Base-by-base conservation (phyloP, 2,329 filamentous ascomycete genomes). In the Diaporthe velutina region DNA sequence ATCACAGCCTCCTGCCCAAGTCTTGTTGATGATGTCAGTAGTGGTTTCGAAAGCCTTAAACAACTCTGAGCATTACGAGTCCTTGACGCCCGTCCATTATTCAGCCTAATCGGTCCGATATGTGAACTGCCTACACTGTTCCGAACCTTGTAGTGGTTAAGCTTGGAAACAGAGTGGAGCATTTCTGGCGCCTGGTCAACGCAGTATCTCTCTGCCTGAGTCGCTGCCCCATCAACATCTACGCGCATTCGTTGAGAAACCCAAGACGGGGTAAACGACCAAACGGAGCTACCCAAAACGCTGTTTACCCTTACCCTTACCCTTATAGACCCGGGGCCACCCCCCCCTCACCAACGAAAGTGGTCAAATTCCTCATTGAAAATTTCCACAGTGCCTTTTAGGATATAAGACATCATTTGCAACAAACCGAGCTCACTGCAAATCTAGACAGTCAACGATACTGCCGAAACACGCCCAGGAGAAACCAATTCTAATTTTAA, bases 1-100 rank as follows among this genome's bases (percentile, higher is more conserved):
- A 72, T 33, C 30, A 50, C 28, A 64, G 42, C 57, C 45, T 64
- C 55, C 33, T 72, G 17, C 40, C 28, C 48, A 54, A 42, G 45
- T 28, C 35, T 60, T 50, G 42, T 48, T 42, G 9, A 61, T 71
- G 55, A 72, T 72, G 70, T 72, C 70, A 72, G 57, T 33, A n/a
- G 54, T 13, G 19, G 64, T 67, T 33, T 40, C 48, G 45, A 38
- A 50, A 25, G 45, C 38, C 48, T 38, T 67, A 30, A 38, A 38
- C 8, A 38, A 38, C 8, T 52, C 64, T 67, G 33, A 45, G 64
- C 45, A 67, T 28, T 52, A 52, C 64, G 30, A 52, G 64, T 52
- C 60, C 64, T 38, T 33, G 13, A 33, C 30, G 58, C 64, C n/a
- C 45, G 30, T 38, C 30, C 30, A 28, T 67, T 52, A 40, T 67